Base-by-base conservation (phyloP, 805 yeast genomes). In the Wickerhamiella cacticola region DNA sequence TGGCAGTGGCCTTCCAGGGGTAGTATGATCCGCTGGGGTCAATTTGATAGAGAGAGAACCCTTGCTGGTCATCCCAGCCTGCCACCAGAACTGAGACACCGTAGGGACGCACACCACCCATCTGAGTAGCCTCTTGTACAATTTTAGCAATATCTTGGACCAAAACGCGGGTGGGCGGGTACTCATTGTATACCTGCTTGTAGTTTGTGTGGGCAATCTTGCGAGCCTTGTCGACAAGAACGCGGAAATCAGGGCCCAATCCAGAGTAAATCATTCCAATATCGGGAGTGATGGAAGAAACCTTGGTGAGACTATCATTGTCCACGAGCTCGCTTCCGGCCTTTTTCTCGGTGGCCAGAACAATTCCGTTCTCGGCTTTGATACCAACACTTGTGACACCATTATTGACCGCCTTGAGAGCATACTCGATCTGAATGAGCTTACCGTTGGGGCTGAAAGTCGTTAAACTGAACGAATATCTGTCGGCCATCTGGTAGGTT, bases 1-100 rank as follows among this genome's bases (percentile, higher is more conserved):
- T 92, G 21, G 98, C 97, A 3, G 98, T 89, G 33, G 98, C 98
- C 67, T 89, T 92, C 99, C 99, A 92, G 8, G 99, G 97, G 74
- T 85, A 92, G 65, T 82, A 92, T 35, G 96, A 79, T 8, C 99
- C 99, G 3, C 95, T 82, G 3, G 99, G 99, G 68, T 92, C 99
- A 42, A 92, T 94, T 68, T 92, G 99, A 65, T 92, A 92, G 51
- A 92, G 72, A 62, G 83, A 83, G 65, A 76, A 88, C 24, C 79
- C 79, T 57, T 74, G 78, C 50, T 72, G 72, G 31, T 81, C 86
- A 63, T 92, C 97, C 63, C 85, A 76, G 19, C 98, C 98, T 8
- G 96, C 99, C 16, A 92, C 87, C 49, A 92, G 71, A 49, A 92
- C 70, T 9, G 96, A 85, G 19, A 94, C 96, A 52, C 99, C 99